Conservation (phyloP, 1,139 yeast genomes). For the Yamadazyma aaseri region DNA sequence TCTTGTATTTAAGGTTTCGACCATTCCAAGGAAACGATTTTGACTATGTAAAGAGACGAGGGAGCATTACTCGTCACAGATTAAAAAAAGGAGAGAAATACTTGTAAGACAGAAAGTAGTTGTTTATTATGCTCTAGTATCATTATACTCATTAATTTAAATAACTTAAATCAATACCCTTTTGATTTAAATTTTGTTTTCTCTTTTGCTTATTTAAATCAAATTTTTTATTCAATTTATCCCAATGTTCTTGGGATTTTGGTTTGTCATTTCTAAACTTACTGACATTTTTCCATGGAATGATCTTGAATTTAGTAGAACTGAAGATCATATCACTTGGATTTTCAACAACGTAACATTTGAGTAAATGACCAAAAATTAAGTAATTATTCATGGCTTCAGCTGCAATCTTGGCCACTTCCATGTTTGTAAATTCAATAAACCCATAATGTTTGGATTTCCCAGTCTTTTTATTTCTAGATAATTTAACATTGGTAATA, state of each 20-base stretch:
- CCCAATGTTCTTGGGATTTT: conserved; percentile 60
- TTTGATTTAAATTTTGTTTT: conserved; percentile 46
- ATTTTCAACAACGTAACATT: conserved; percentile 57
- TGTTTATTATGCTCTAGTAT: background rate
- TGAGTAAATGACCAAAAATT: conserved; percentile 77
- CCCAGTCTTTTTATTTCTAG: conserved; percentile 90
- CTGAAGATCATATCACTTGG: conserved; percentile 55
- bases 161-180: conserved; percentile 53
- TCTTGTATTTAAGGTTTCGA: too few relatives aligned
- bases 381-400: conserved; percentile 96
- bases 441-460: conserved; percentile 92
- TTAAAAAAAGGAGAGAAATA: too few relatives aligned
- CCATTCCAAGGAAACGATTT: too few relatives aligned
- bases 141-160: conserved; percentile 15
- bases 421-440: conserved; percentile 65
- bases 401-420: conserved; percentile 84
- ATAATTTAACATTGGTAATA: conserved; percentile 70
- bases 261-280: conserved; percentile 56
- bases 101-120: too few relatives aligned
- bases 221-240: conserved; percentile 43
- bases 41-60: too few relatives aligned
- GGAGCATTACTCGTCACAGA: too few relatives aligned
- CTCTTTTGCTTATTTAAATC: conserved; percentile 43
- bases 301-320: conserved; percentile 55
- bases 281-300: conserved; percentile 62